phyloP scores from a whole-genome alignment of 495 filamentous ascomycete genomes.

The Oleoguttula mirabilis region DNA sequence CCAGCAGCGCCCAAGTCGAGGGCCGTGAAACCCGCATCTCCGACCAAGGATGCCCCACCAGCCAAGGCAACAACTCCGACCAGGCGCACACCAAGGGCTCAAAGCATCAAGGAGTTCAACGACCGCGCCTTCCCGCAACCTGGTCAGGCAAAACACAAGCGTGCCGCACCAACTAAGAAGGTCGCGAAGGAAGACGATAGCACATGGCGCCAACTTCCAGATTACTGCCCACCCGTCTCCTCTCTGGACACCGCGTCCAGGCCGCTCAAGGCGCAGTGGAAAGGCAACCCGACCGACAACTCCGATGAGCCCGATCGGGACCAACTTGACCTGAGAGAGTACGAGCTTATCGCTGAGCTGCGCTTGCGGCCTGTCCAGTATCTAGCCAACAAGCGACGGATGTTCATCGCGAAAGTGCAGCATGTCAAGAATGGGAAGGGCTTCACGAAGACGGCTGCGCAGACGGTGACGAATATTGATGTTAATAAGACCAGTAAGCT shows the following conservation, averaged over 20 bases:
- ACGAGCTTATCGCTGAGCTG: conserved; percentile 65
- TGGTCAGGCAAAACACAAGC: conserved; percentile 14
- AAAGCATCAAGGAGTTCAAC: background rate
- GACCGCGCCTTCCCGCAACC: background rate
- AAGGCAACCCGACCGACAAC: conserved; percentile 68
- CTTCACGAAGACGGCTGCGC: conserved; percentile 94
- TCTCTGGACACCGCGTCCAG: conserved; percentile 42
- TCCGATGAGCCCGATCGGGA: conserved; percentile 63
- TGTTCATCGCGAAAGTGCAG: conserved; percentile 68
- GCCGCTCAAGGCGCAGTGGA: conserved; percentile 67
- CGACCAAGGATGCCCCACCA: background rate
- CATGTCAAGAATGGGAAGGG: conserved; percentile 62
- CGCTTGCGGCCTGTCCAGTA: conserved; percentile 84
- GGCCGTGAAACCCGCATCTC: conserved; percentile 1
- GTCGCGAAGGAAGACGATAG: conserved; percentile 60
- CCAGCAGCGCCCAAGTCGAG: conserved; percentile 2
- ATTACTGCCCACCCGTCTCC: conserved; percentile 62
- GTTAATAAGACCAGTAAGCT: conserved; percentile 97
- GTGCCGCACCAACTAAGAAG: conserved; percentile 24
- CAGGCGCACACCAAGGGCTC: conserved; percentile 9
- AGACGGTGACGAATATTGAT: conserved; percentile 95
- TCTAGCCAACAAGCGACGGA: conserved; percentile 85
- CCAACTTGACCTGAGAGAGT: conserved; percentile 68
- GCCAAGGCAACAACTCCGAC: conserved; percentile 3
- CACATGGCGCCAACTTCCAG: conserved; percentile 65